phyloP scores from a whole-genome alignment of 352 stramenopile species.

The Phytophthora sp. region DNA sequence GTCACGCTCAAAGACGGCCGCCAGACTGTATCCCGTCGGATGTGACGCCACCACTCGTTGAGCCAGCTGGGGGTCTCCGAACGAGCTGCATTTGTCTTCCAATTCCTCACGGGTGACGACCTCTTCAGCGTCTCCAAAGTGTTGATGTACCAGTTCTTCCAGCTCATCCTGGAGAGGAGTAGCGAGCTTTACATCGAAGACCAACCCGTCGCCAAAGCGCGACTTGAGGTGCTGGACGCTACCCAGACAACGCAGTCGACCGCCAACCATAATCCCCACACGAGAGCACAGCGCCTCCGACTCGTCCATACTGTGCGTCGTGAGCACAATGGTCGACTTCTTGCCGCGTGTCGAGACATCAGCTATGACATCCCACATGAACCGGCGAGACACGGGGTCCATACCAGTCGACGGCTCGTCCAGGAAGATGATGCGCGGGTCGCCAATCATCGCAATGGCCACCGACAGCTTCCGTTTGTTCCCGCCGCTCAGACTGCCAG shows the following conservation, averaged over 20 bases:
- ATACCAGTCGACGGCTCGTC: constrained; percentile 94
- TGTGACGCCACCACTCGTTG: constrained; percentile 57
- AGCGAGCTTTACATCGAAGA: constrained; percentile 80
- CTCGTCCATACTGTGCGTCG: constrained; percentile 97
- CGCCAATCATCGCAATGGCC: constrained; percentile 94
- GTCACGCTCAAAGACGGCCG: constrained; percentile 56
- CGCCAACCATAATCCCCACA: constrained; percentile 95
- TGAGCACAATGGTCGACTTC: constrained; percentile 88
- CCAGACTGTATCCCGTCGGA: constrained; percentile 71
- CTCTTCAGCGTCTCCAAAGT: constrained; percentile 44
- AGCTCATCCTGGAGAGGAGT: constrained; percentile 40
- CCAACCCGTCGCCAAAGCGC: constrained; percentile 69
- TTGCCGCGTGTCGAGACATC: constrained; percentile 70
- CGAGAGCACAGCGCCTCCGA: constrained; percentile 93
- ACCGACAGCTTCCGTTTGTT: constrained; percentile 97
- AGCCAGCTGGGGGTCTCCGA: constrained; percentile 47
- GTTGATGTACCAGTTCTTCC: constrained; percentile 31
- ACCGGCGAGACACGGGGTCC: constrained; percentile 93
- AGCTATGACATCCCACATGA: constrained; percentile 94
- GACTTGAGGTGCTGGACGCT: constrained; percentile 95
- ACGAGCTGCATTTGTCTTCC: constrained; percentile 43
- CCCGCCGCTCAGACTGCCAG: constrained; percentile 82
- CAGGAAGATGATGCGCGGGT: constrained; percentile 90
- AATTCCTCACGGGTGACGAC: constrained; percentile 41
- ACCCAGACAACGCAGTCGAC: constrained; percentile 81